Percentiles rank a stretch among this genome's conserved stretches.
phyloP scores from a whole-genome alignment of 1,284 basidiomycete species.

The Fomitopsis pinicola region DNA sequence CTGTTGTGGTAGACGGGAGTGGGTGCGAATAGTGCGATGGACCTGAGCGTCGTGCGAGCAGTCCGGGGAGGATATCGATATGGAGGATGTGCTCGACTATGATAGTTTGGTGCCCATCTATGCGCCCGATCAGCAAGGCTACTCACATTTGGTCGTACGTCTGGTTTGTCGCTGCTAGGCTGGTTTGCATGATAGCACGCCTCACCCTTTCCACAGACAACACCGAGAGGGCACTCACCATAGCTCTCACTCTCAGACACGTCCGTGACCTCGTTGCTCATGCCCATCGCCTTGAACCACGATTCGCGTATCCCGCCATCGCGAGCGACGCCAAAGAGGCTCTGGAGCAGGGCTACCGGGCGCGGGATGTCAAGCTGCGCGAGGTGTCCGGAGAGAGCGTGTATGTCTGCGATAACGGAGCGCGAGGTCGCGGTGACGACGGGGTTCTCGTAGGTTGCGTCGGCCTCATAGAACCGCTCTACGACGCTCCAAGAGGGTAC shows the following conservation, averaged over 20 bases:
- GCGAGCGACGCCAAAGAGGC: conserved; percentile 46
- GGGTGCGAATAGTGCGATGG: not conserved
- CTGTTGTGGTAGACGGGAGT: conserved; percentile 3
- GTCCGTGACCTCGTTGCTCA: conserved; percentile 72
- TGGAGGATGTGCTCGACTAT: conserved; percentile 61
- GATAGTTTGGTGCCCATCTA: conserved; percentile 66
- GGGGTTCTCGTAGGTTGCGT: conserved; percentile 74
- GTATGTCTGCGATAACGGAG: conserved; percentile 63
- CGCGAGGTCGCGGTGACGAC: conserved; percentile 68
- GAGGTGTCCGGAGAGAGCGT: conserved; percentile 51
- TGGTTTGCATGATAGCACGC: conserved; percentile 5
- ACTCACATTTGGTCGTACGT: not conserved
- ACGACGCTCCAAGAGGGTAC: conserved; percentile 43
- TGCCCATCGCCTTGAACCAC: conserved; percentile 53
- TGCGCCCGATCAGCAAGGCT: not conserved
- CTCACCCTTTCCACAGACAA: not conserved
- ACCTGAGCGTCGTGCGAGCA: conserved; percentile 23
- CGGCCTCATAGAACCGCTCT: conserved; percentile 62
- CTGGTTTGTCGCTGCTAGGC: conserved; percentile 19
- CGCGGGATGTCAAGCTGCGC: conserved; percentile 59
- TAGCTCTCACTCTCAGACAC: conserved; percentile 73
- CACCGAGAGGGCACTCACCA: conserved; percentile 35
- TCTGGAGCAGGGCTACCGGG: conserved; percentile 54
- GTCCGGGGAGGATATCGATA: conserved; percentile 33
- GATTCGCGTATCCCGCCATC: conserved; percentile 27